These are phyloP conservation scores for Albophoma yamanashiensis DNA, from an alignment of 2,329 filamentous ascomycete species.

Conservation along the genomic window DNA sequence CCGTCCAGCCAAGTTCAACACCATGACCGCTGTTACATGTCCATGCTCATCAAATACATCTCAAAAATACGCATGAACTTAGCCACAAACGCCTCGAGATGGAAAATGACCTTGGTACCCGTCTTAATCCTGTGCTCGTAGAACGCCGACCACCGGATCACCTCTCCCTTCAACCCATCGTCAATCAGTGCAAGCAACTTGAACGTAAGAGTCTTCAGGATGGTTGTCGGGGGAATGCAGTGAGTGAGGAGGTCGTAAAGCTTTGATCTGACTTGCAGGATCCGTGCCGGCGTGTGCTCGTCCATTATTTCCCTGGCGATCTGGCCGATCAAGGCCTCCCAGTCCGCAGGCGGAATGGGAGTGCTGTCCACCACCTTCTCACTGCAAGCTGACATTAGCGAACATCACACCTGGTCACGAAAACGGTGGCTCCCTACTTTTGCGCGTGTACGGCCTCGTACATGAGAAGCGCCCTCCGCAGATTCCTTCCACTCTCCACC, in stretches of 20 bases:
- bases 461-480: slow-evolving; percentile 87
- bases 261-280: slow-evolving; percentile 80
- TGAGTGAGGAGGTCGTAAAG: slow-evolving; percentile 96
- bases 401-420: not conserved
- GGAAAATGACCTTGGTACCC: slow-evolving; percentile 94
- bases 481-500: slow-evolving; percentile 79
- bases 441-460: slow-evolving; percentile 95
- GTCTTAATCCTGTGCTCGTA: slow-evolving; percentile 92
- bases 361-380: slow-evolving; percentile 85
- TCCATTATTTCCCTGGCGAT: slow-evolving; percentile 90
- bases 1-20: not conserved
- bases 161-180: slow-evolving; percentile 79
- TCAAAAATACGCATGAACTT: slow-evolving; percentile 97
- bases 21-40: slow-evolving; percentile 35
- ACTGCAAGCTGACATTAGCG: slow-evolving; percentile 37
- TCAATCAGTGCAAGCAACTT: slow-evolving; percentile 83
- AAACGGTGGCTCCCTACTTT: slow-evolving; percentile 52
- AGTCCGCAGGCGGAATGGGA: slow-evolving; percentile 87
- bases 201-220: slow-evolving; percentile 90
- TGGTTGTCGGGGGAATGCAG: slow-evolving; percentile 90
- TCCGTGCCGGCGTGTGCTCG: slow-evolving; percentile 82
- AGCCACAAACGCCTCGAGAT: slow-evolving; percentile 94
- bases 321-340: slow-evolving; percentile 83
- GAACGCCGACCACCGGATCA: slow-evolving; percentile 93
- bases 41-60: slow-evolving; percentile 84